These are phyloP conservation scores for Aspergillus amoenus DNA, from an alignment of 2,329 filamentous ascomycete genomes.

Conservation along the genomic window DNA sequence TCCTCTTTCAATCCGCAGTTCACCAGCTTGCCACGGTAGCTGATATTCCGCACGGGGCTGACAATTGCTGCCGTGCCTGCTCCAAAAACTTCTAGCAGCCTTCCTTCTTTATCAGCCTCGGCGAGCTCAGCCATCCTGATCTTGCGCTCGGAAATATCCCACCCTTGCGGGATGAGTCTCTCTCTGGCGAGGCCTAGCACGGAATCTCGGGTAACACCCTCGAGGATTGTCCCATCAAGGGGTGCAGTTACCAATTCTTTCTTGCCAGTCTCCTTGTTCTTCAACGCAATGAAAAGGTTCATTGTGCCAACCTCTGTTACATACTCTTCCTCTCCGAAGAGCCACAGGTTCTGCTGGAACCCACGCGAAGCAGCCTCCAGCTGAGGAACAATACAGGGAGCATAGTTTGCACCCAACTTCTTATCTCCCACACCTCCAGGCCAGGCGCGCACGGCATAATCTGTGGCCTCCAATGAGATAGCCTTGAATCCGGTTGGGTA, in stretches of 20 bases:
- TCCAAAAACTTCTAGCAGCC: constrained; percentile 90
- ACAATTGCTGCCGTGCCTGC: constrained; percentile 93
- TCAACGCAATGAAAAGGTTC: constrained; percentile 91
- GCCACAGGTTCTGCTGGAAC: constrained; percentile 97
- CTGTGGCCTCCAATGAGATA: constrained; percentile 88
- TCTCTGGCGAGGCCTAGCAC: constrained; percentile 84
- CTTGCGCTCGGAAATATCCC: constrained; percentile 85
- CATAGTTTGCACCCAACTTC: constrained; percentile 98
- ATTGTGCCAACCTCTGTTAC: constrained; percentile 98
- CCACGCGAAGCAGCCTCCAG: constrained; percentile 85
- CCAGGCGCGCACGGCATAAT: constrained; percentile 96
- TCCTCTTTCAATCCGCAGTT: constrained; percentile 77
- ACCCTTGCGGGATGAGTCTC: constrained; percentile 78
- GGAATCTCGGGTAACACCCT: constrained; percentile 91
- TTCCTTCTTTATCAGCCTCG: constrained; percentile 77
- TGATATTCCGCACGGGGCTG: constrained; percentile 82
- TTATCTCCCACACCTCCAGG: constrained; percentile 96
- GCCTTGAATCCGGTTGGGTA: constrained; percentile 99
- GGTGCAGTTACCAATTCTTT: constrained; percentile 94
- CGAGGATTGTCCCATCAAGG: constrained; percentile 92
- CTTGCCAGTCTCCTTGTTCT: constrained; percentile 81
- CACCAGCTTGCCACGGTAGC: constrained; percentile 79
- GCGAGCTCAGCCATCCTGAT: constrained; percentile 85
- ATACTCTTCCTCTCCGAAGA: constrained; percentile 93
- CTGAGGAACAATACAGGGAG: constrained; percentile 97